Evolutionary conservation across 257 asterid genomes (phyloP).

Genomic region (Agastache rugosa): DNA sequence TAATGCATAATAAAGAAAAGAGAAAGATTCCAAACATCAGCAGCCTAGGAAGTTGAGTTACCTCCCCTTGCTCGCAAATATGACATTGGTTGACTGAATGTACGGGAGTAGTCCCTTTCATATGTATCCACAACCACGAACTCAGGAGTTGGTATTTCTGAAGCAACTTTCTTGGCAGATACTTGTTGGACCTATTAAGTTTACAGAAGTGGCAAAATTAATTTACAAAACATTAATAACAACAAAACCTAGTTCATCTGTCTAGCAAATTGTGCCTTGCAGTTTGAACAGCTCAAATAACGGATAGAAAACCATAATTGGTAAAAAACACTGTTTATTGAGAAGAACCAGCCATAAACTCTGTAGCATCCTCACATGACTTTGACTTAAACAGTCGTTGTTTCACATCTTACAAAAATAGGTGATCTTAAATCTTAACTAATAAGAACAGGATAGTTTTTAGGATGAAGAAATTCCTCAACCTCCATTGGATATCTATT

Average conservation of each 20-base stretch:
- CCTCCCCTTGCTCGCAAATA: slow-evolving; percentile 98
- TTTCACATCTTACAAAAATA: not conserved
- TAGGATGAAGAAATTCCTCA: slow-evolving; percentile 3
- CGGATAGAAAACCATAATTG: not conserved
- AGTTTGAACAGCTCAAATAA: slow-evolving; percentile 19
- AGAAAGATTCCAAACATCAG: slow-evolving; percentile 17
- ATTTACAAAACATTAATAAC: slow-evolving; percentile 18
- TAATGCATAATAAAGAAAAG: slow-evolving; percentile 14
- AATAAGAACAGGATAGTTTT: not conserved
- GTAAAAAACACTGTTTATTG: not conserved
- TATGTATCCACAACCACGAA: slow-evolving; percentile 90
- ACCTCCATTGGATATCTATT: not conserved
- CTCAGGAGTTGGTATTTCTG: slow-evolving; percentile 99
- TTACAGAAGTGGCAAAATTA: slow-evolving; percentile 24
- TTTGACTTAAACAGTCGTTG: not conserved
- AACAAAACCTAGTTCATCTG: not conserved
- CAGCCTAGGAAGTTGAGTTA: slow-evolving; percentile 39
- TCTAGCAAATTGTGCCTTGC: slow-evolving; percentile 21
- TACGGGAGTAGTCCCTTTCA: slow-evolving; percentile 93
- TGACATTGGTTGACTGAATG: slow-evolving; percentile 85
- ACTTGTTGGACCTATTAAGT: slow-evolving; percentile 65
- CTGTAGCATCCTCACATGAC: not conserved
- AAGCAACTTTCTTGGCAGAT: slow-evolving; percentile 65
- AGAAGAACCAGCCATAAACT: slow-evolving; percentile 1
- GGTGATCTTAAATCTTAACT: not conserved